phyloP scores from a whole-genome alignment of 345 rosid species.

The Excoecaria cochinchinensis region DNA sequence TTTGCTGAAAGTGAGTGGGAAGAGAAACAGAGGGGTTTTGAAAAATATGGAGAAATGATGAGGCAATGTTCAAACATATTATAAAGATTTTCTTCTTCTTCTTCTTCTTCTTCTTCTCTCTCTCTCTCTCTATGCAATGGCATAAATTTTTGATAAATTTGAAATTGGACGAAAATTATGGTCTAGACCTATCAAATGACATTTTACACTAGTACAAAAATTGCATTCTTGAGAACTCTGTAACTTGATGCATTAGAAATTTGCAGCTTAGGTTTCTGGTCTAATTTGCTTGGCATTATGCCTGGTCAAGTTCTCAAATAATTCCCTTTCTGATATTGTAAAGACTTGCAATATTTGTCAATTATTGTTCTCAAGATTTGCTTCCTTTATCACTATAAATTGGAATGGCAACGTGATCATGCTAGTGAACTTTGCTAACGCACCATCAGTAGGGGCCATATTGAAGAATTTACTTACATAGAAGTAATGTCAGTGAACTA shows the following conservation, averaged over 20 bases:
- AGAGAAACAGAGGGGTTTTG: neutral
- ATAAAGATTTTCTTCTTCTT: neutral
- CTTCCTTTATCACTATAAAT: neutral
- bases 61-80: neutral
- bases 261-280: neutral
- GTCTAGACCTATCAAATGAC: neutral
- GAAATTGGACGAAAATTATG: neutral
- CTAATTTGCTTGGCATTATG: neutral
- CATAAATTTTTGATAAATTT: neutral
- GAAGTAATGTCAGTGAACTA: too few species aligned
- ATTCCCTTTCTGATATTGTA: neutral
- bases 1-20: neutral
- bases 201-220: neutral
- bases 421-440: too few species aligned
- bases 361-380: neutral
- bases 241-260: neutral
- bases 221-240: neutral
- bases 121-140: too few species aligned
- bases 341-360: neutral
- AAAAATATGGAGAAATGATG: neutral
- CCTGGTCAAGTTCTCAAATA: neutral
- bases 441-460: too few species aligned
- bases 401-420: neutral
- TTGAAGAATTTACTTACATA: too few species aligned
- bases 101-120: too few species aligned